These are phyloP conservation scores for Globisporangium iwayamae DNA, from an alignment of 352 stramenopile species.

Conservation along the genomic window DNA sequence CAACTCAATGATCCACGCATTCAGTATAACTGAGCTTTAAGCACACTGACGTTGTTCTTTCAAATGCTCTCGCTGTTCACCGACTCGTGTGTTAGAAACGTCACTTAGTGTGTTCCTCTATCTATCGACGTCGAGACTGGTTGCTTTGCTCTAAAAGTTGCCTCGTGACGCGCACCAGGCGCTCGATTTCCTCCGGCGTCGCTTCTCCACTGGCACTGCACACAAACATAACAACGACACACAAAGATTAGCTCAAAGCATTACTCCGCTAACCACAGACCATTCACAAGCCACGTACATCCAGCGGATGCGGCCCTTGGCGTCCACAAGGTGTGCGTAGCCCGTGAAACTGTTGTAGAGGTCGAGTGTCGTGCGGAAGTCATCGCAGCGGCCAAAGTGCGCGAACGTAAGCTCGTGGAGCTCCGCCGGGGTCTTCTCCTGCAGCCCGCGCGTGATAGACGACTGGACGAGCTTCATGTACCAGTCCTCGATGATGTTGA, in stretches of 20 bases:
- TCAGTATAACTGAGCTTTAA: not conserved
- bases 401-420: conserved; percentile 54
- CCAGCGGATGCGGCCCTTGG: conserved; percentile 79
- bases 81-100: not conserved
- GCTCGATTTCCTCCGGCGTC: conserved; percentile 57
- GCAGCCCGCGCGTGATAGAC: conserved; percentile 62
- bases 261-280: not conserved
- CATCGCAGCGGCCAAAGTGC: conserved; percentile 76
- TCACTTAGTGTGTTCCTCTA: not conserved
- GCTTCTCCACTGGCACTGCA: conserved; percentile 56
- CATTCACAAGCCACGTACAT: conserved; percentile 40
- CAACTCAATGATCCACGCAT: no score
- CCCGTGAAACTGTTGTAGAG: conserved; percentile 87
- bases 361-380: conserved; percentile 76
- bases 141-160: conserved; percentile 52
- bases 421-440: conserved; percentile 40
- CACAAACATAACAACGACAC: conserved; percentile 16
- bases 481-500: conserved; percentile 88
- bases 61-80: not conserved
- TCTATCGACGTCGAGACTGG: conserved; percentile 31
- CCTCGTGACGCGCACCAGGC: conserved; percentile 55
- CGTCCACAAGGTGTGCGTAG: conserved; percentile 78
- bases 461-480: conserved; percentile 83
- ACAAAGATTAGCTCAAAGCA: conserved; percentile 12
- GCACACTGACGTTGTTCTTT: not conserved